phyloP scores from a whole-genome alignment of 129 eudicot species.

The Flaveria bidentis region DNA sequence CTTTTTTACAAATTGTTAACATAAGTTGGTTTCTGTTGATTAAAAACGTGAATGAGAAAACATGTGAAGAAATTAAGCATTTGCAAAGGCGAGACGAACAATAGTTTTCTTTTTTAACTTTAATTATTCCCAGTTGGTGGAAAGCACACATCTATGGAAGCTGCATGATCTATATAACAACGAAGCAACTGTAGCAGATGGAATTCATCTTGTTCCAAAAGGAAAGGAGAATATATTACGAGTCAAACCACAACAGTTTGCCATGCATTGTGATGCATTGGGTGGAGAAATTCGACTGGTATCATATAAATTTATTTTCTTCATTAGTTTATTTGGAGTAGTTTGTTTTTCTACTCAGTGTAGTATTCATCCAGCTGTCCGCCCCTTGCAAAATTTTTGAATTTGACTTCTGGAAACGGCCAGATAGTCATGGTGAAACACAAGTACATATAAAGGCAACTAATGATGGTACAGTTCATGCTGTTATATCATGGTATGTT shows the following conservation, averaged over 20 bases:
- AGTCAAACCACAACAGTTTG: conserved; percentile 63
- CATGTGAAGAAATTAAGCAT: conserved; percentile 18
- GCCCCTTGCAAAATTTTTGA: conserved; percentile 94
- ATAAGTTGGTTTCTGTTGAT: neutral
- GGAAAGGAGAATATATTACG: conserved; percentile 47
- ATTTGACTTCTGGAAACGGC: conserved; percentile 90
- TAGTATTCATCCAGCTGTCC: conserved; percentile 70
- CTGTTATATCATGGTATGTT: conserved; percentile 86
- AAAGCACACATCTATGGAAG: conserved; percentile 61
- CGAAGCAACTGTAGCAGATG: conserved; percentile 59
- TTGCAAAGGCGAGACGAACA: neutral
- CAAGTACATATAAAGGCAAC: conserved; percentile 61
- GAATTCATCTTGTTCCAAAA: conserved; percentile 61
- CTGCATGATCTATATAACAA: conserved; percentile 65
- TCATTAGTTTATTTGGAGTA: neutral
- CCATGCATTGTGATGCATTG: conserved; percentile 87
- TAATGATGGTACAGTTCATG: conserved; percentile 71
- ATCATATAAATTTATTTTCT: neutral
- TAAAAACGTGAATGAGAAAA: neutral
- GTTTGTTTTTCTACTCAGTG: conserved; percentile 37
- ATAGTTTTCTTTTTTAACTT: neutral
- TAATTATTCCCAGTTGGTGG: conserved; percentile 61
- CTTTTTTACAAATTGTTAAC: too few species aligned
- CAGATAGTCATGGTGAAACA: conserved; percentile 66
- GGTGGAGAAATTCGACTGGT: conserved; percentile 75